phyloP scores from a whole-genome alignment of 2,329 filamentous ascomycete species.

The Sclerotinia spermophila region DNA sequence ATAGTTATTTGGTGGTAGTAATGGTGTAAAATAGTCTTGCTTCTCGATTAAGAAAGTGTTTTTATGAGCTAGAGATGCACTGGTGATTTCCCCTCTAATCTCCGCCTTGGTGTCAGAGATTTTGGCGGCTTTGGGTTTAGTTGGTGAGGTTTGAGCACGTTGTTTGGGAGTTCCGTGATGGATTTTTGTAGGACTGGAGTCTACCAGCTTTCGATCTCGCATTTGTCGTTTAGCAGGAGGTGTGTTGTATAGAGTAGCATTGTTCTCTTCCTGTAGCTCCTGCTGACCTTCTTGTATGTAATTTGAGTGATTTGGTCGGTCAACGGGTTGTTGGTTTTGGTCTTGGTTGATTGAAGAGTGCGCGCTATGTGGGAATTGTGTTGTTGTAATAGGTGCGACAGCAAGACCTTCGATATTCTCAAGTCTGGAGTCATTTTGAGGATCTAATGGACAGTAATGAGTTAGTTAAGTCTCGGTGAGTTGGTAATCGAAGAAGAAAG shows the following conservation, averaged over 20 bases:
- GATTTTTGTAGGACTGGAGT: not conserved
- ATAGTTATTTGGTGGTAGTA: constrained; percentile 38
- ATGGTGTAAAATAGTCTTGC: constrained; percentile 36
- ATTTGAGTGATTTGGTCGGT: not conserved
- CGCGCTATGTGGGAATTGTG: not conserved
- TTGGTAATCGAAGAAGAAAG: not conserved
- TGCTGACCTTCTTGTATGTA: not conserved
- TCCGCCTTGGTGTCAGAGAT: not conserved
- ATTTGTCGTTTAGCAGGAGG: not conserved
- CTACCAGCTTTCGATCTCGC: not conserved
- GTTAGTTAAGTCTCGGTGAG: not conserved
- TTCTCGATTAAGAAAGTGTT: constrained; percentile 38
- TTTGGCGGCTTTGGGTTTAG: not conserved
- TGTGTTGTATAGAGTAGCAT: not conserved
- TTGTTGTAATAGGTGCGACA: too few relatives aligned
- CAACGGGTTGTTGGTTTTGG: not conserved
- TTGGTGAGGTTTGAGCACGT: not conserved
- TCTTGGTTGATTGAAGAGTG: not conserved
- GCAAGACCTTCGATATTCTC: not conserved
- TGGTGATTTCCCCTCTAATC: constrained; percentile 34
- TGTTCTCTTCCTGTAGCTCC: not conserved
- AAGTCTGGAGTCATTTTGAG: not conserved
- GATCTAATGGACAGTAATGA: not conserved
- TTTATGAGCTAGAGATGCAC: constrained; percentile 32
- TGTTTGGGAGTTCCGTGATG: not conserved